These are phyloP conservation scores for Novymonas esmeraldas DNA, from an alignment of 208 protist genomes.

Conservation along the genomic window DNA sequence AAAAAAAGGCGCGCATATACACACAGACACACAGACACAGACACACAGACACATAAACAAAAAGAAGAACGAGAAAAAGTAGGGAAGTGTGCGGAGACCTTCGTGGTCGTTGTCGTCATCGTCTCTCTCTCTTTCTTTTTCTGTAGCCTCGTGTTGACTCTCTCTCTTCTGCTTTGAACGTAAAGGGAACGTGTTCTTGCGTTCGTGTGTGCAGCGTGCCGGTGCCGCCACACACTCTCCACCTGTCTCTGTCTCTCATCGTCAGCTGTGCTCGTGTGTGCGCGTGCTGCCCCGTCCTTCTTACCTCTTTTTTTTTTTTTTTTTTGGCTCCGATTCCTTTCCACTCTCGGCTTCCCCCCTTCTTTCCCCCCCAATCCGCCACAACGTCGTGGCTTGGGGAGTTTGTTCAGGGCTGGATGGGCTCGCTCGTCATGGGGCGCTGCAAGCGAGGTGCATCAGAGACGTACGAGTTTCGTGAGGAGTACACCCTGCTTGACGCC, in stretches of 20 bases:
- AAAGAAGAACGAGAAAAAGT: too few relatives aligned
- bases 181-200: too few relatives aligned
- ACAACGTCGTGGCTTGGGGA: conserved; percentile 29
- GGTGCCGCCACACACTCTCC: too few relatives aligned
- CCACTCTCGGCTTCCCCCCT: neutral
- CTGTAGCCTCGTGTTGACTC: too few relatives aligned
- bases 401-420: conserved; percentile 23
- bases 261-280: too few relatives aligned
- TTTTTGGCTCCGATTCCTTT: neutral
- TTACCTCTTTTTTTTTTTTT: conserved; percentile 9
- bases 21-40: conserved; percentile 1
- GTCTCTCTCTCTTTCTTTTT: too few relatives aligned
- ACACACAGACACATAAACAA: neutral
- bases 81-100: too few relatives aligned
- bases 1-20: too few relatives aligned
- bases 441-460: conserved; percentile 28
- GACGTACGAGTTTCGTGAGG: conserved; percentile 42
- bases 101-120: too few relatives aligned
- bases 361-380: neutral
- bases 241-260: too few relatives aligned
- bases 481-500: conserved; percentile 78
- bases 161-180: neutral
- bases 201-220: too few relatives aligned
- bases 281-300: neutral
- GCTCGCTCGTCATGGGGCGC: conserved; percentile 29